Percentiles rank a stretch among this genome's conserved stretches.
phyloP scores from a whole-genome alignment of 2,329 filamentous ascomycete species.

The Ceratocystis destructans region DNA sequence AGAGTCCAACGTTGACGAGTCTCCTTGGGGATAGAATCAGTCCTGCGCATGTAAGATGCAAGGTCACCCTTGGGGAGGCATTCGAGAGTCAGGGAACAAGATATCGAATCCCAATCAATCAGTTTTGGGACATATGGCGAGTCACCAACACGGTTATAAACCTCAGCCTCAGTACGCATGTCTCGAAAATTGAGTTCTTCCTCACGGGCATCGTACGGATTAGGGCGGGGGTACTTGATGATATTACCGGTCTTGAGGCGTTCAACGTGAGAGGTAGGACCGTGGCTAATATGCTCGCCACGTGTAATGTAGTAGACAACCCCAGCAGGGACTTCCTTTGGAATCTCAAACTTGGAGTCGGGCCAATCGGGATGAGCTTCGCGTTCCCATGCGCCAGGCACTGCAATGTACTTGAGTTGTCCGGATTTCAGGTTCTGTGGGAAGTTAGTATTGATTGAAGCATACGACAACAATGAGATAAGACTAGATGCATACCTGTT shows the following conservation, averaged over 20 bases:
- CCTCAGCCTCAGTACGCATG: slow-evolving; percentile 22
- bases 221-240: slow-evolving; percentile 22
- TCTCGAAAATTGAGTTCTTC: slow-evolving; percentile 19
- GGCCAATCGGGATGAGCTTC: slow-evolving; percentile 21
- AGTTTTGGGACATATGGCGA: slow-evolving; percentile 21
- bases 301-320: slow-evolving; percentile 22
- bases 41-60: slow-evolving; percentile 21
- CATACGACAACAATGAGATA: neutral
- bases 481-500: slow-evolving; percentile 14
- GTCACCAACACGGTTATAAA: slow-evolving; percentile 22
- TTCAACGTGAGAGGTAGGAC: slow-evolving; percentile 21
- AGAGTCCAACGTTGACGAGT: slow-evolving; percentile 25
- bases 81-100: slow-evolving; percentile 23
- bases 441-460: neutral
- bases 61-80: slow-evolving; percentile 23
- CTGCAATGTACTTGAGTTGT: slow-evolving; percentile 19
- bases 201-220: slow-evolving; percentile 22
- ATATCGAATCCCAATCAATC: slow-evolving; percentile 22
- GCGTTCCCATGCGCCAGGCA: slow-evolving; percentile 21
- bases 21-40: slow-evolving; percentile 18
- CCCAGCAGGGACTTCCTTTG: slow-evolving; percentile 19
- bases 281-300: slow-evolving; percentile 19
- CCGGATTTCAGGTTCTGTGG: slow-evolving; percentile 16
- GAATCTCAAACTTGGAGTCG: slow-evolving; percentile 22
- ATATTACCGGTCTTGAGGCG: slow-evolving; percentile 22